Evolutionary conservation across 495 filamentous ascomycete genomes (phyloP), one percentile per base, ranked within the genome.

Genomic region (Podospora appendiculata): DNA sequence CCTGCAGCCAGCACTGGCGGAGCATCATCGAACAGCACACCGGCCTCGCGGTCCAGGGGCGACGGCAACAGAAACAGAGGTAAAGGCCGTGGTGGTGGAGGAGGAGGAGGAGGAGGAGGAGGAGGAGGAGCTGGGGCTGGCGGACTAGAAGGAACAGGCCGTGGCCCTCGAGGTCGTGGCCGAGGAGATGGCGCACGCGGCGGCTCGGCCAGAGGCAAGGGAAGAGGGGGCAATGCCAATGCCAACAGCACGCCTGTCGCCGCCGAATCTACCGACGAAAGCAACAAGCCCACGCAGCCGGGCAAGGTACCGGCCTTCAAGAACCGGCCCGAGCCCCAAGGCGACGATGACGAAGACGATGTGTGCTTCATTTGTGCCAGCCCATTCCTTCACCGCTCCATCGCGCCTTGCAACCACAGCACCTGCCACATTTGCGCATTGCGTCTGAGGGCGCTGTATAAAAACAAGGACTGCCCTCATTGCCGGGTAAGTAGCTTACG

Each of bases 321-420:
- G 54, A 50, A 42, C 34, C 47, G 52, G 47, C 41, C 48, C n/a
- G 51, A 60, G 25, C 48, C 44, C 7, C 38, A 61, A 45, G 58
- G 60, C 10, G 64, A 83, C 51, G 82, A 81, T 39, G 74, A 76
- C 19, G 88, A 92, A 55, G 81, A 77, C 8, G 88, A 95, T 47
- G 77, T 95, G 50, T 99, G 93, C 76, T 97, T 96, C 69, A 97
- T 99, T 55, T 99, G 93, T 66, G 90, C 94, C 19, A 92, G 87
- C 40, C 79, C 81, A 1, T 85, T 97, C 47, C 79, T 82, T 45
- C 90, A 96, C 72, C 84, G 84, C 48, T 85, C 89, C 4, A 79
- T 97, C 44, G 82, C 90, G 14, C 93, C 93, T 12, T 98, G 93
- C 68, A 96, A 93, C 65, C 94, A 98, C 70, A 78, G 84, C 16